Conservation (phyloP, 2,329 filamentous ascomycete genomes). For the Sclerotinia trifoliorum region DNA sequence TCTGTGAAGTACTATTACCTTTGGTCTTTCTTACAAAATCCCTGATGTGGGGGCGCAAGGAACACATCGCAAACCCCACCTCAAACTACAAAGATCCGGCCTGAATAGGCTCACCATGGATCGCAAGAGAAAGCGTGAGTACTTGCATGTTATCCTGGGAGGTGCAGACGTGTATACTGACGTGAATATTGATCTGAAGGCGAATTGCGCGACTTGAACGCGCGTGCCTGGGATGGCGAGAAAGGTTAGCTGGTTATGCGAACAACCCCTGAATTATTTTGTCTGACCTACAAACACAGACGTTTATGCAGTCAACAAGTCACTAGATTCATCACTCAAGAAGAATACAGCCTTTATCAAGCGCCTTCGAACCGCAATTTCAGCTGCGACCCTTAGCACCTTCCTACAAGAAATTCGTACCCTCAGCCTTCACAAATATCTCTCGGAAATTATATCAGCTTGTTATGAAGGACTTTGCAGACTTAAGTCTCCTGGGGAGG, state of each 20-base stretch:
- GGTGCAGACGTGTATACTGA: constrained; percentile 28
- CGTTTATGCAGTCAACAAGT: constrained; percentile 58
- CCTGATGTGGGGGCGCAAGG: constrained; percentile 41
- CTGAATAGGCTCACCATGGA: constrained; percentile 50
- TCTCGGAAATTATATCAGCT: constrained; percentile 94
- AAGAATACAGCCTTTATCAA: constrained; percentile 99
- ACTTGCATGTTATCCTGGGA: not conserved
- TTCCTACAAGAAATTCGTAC: constrained; percentile 89
- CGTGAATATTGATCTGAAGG: constrained; percentile 50
- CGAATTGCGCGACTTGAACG: constrained; percentile 86
- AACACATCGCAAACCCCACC: constrained; percentile 33
- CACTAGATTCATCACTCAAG: constrained; percentile 91
- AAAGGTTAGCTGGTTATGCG: constrained; percentile 58
- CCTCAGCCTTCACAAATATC: constrained; percentile 90
- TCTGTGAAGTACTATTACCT: constrained; percentile 37
- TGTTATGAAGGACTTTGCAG: constrained; percentile 93
- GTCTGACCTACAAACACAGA: constrained; percentile 29
- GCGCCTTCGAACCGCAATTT: constrained; percentile 86
- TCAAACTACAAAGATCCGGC: constrained; percentile 27
- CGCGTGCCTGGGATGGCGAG: constrained; percentile 84
- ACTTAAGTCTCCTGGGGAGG: constrained; percentile 87
- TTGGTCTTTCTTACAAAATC: constrained; percentile 38
- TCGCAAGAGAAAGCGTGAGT: constrained; percentile 62
- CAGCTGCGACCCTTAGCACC: constrained; percentile 72
- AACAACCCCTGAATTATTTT: not conserved